These are phyloP conservation scores for Venturia oleaginea DNA, from an alignment of 2,329 filamentous ascomycete genomes.

Conservation along the genomic window DNA sequence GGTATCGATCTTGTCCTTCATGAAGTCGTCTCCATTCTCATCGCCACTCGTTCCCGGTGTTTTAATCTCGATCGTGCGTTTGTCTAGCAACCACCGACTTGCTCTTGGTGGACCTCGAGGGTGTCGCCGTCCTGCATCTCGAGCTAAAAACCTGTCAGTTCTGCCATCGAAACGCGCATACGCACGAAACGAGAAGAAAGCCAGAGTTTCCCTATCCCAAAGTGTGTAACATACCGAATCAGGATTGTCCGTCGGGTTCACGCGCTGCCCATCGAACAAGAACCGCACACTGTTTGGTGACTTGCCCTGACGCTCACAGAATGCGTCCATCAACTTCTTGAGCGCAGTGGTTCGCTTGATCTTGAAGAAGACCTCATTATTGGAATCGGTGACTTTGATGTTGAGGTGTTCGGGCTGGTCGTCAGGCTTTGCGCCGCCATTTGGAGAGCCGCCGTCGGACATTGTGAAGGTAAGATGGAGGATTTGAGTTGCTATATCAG, in stretches of 20 bases:
- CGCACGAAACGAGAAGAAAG: not conserved
- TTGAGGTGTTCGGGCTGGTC: slow-evolving; percentile 75
- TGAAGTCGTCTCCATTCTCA: not conserved
- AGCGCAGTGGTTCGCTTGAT: slow-evolving; percentile 95
- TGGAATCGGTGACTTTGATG: slow-evolving; percentile 98
- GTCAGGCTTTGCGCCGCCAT: slow-evolving; percentile 22
- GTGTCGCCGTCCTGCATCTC: slow-evolving; percentile 96
- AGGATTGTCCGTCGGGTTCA: slow-evolving; percentile 80
- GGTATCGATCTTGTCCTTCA: not conserved
- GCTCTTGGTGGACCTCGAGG: slow-evolving; percentile 95
- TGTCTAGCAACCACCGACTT: slow-evolving; percentile 62
- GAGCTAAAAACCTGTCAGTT: slow-evolving; percentile 42
- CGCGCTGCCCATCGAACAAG: slow-evolving; percentile 89
- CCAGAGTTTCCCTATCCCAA: not conserved
- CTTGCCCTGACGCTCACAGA: slow-evolving; percentile 95
- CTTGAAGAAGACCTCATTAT: slow-evolving; percentile 99
- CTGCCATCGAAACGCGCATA: not conserved
- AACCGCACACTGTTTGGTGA: slow-evolving; percentile 76
- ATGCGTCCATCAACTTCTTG: slow-evolving; percentile 97
- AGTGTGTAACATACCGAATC: slow-evolving; percentile 62
- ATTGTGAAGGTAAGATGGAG: slow-evolving; percentile 21
- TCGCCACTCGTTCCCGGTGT: not conserved
- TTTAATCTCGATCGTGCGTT: not conserved
- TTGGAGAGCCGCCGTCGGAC: slow-evolving; percentile 36
- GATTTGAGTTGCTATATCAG: not conserved